Evolutionary conservation across 1,284 basidiomycete species (phyloP), one percentile per base, ranked within the genome.

Genomic region (Heimioporus retisporus): DNA sequence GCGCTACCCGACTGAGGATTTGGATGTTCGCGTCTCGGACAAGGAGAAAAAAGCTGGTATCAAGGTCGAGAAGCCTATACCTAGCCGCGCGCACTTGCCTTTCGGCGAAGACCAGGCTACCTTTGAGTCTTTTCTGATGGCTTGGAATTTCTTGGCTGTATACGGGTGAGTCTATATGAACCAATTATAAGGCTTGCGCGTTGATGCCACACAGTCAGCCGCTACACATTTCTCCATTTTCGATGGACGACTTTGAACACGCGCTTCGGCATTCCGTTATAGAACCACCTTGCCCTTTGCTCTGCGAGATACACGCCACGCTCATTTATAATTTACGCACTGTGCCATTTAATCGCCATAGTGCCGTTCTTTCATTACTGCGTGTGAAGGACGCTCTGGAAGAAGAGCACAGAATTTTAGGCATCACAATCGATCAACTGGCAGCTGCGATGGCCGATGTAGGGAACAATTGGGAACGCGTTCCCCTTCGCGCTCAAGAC

Each of bases 121-220:
- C 11, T 97, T 98, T 71, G 96, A 98, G 77, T 83, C 86, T 23
- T 95, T 98, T 79, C 81, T 99, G 56, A 91, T 93, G 87, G 84
- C 90, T 23, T 99, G 96, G 95, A 96, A 94, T 79, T 98, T 98
- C 79, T 82, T 99, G 70, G 92, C 94, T 66, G 92, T 96, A 63
- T 96, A 96, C 80, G 95, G 96, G 95, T 96, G 77, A 73, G 91
- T 81, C 42, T 31, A 66, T 46, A 58, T 59, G 35, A 48, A 40
- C 56, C 19, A 53, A 58, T 18, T 51, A 62, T 21, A 55, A 57
- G 62, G 31, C 11, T 31, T 31, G 43, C 21, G 55, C 21, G 46
- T 46, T 65, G 66, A 68, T 59, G 59, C 18, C 44, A 23, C 58
- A 21, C 74, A 96, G 96, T 13, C 92, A 94, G 86, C 92, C 96